Conservation (phyloP, 768 basidiomycete species). For the Rhizopogon vinicolor region DNA sequence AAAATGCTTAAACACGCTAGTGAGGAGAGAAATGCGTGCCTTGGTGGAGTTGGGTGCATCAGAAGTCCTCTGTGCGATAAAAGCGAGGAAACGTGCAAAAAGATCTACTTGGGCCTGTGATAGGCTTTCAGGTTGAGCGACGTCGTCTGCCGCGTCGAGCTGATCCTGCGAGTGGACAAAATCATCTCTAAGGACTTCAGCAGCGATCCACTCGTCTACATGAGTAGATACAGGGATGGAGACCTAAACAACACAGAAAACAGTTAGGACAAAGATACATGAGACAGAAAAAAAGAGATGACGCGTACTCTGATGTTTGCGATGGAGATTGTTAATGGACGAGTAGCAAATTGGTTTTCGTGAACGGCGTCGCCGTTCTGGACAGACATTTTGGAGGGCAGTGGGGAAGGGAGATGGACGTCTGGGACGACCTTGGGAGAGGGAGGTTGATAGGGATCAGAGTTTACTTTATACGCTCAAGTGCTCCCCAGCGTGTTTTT, state of each 20-base stretch:
- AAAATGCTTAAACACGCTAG: slow-evolving; percentile 75
- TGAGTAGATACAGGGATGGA: slow-evolving; percentile 85
- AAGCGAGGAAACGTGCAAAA: slow-evolving; percentile 76
- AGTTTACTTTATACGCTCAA: not conserved
- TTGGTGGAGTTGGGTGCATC: slow-evolving; percentile 47
- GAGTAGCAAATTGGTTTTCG: slow-evolving; percentile 28
- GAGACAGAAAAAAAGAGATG: slow-evolving; percentile 5
- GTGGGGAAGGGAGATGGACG: not conserved
- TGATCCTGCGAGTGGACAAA: slow-evolving; percentile 65
- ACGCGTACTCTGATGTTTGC: slow-evolving; percentile 30
- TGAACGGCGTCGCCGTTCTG: slow-evolving; percentile 24
- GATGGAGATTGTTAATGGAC: slow-evolving; percentile 30
- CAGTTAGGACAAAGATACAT: slow-evolving; percentile 3
- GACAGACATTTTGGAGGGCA: slow-evolving; percentile 25
- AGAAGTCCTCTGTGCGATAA: slow-evolving; percentile 61
- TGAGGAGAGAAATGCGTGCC: slow-evolving; percentile 62
- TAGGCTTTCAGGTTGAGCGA: slow-evolving; percentile 46
- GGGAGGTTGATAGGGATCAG: not conserved
- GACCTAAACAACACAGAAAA: slow-evolving; percentile 40
- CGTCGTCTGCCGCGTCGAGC: slow-evolving; percentile 51
- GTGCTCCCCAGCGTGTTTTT: not conserved
- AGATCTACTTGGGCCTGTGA: slow-evolving; percentile 73
- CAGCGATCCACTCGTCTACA: slow-evolving; percentile 84
- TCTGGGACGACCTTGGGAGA: slow-evolving; percentile 4
- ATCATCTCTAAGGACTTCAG: slow-evolving; percentile 88